Conservation (phyloP, 179 eudicot genomes). For the Drosera spatulata region DNA sequence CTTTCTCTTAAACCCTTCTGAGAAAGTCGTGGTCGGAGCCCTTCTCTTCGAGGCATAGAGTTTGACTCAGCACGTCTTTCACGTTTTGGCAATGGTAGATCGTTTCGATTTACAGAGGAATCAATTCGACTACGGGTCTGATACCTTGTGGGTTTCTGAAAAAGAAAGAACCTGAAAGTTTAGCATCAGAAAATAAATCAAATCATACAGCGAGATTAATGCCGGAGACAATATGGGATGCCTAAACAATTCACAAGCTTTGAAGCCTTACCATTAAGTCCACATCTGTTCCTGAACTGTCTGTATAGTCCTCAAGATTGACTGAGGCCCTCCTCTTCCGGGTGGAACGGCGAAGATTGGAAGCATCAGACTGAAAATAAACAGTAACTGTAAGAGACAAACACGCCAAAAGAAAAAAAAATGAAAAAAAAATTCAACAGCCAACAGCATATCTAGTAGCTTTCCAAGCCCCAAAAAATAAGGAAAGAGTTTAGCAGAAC, state of each 20-base stretch:
- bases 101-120: slow-evolving; percentile 44
- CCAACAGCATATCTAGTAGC: too few species aligned
- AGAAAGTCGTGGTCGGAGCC: slow-evolving; percentile 80
- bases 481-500: too few species aligned
- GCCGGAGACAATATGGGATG: slow-evolving; percentile 3
- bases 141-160: slow-evolving; percentile 52
- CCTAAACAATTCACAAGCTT: slow-evolving; percentile 7
- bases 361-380: slow-evolving; percentile 50
- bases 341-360: slow-evolving; percentile 93
- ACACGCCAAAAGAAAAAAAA: too few species aligned
- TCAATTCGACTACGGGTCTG: slow-evolving; percentile 54
- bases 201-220: slow-evolving; percentile 5
- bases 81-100: slow-evolving; percentile 33
- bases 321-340: slow-evolving; percentile 77
- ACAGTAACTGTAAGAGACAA: neutral
- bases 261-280: slow-evolving; percentile 71
- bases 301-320: slow-evolving; percentile 68
- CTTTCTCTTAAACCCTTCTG: slow-evolving; percentile 34
- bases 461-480: too few species aligned
- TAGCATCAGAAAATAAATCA: slow-evolving; percentile 5
- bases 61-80: slow-evolving; percentile 28
- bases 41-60: slow-evolving; percentile 74
- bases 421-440: too few species aligned
- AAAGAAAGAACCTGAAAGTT: slow-evolving; percentile 11
- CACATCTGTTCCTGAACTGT: slow-evolving; percentile 90